These are phyloP conservation scores for Clathrospora elynae DNA, from an alignment of 2,329 filamentous ascomycete genomes.

Conservation along the genomic window DNA sequence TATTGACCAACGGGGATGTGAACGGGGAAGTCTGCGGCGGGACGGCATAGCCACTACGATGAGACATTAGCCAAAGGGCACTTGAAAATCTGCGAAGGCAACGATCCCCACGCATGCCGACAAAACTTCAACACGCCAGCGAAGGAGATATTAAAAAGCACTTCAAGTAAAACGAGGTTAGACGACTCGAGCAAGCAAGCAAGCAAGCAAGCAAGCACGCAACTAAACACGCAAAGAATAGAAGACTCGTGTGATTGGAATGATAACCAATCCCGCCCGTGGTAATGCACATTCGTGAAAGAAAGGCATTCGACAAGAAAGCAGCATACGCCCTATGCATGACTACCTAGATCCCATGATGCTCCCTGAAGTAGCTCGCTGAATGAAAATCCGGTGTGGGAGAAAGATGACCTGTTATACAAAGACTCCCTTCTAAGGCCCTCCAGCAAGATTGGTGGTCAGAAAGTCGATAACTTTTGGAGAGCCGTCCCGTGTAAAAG, in stretches of 20 bases:
- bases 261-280: conserved; percentile 45
- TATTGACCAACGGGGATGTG: conserved; percentile 4
- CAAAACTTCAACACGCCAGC: conserved; percentile 5
- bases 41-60: conserved; percentile 3
- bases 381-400: conserved; percentile 39
- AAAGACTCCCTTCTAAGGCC: conserved; percentile 43
- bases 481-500: conserved; percentile 45
- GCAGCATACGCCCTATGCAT: conserved; percentile 38
- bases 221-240: conserved; percentile 37
- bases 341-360: conserved; percentile 46
- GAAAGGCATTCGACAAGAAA: conserved; percentile 43
- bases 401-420: conserved; percentile 47
- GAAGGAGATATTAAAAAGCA: conserved; percentile 12
- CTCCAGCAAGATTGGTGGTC: conserved; percentile 43
- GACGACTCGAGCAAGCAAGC: conserved; percentile 24
- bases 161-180: conserved; percentile 19
- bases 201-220: conserved; percentile 35
- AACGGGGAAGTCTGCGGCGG: conserved; percentile 11
- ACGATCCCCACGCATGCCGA: conserved; percentile 5
- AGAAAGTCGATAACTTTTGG: conserved; percentile 48
- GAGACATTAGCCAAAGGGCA: conserved; percentile 4
- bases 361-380: conserved; percentile 36
- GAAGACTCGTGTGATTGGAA: conserved; percentile 43
- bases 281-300: conserved; percentile 30
- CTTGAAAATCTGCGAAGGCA: not conserved